Evolutionary conservation across 2,329 filamentous ascomycete species (phyloP).

Genomic region (Phialemoniopsis sp.): DNA sequence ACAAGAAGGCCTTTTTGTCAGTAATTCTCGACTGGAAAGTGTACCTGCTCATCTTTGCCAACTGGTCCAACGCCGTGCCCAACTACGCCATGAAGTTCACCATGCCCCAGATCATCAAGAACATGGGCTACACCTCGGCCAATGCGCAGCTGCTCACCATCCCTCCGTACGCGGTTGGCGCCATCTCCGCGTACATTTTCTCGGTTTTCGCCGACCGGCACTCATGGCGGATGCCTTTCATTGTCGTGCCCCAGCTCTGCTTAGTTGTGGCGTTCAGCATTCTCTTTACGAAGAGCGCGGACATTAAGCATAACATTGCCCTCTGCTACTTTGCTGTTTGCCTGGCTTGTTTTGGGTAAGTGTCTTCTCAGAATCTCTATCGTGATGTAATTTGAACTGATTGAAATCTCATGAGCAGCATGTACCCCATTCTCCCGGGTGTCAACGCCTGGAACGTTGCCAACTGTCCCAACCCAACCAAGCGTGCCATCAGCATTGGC

Average conservation of each 20-base stretch:
- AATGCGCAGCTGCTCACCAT: conserved; percentile 51
- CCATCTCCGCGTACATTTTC: conserved; percentile 22
- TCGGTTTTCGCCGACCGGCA: conserved; percentile 4
- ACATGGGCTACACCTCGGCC: conserved; percentile 35
- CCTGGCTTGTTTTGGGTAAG: too few species aligned
- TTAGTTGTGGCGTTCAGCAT: conserved; percentile 22
- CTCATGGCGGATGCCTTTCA: conserved; percentile 2
- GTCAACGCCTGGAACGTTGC: conserved; percentile 2
- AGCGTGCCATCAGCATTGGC: conserved; percentile 51
- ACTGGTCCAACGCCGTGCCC: conserved; percentile 70
- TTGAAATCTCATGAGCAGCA: too few species aligned
- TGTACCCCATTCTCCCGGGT: conserved; percentile 4
- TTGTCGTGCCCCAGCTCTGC: background rate
- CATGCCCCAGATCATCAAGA: conserved; percentile 71
- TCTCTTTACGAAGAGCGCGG: conserved; percentile 11
- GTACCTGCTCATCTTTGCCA: conserved; percentile 68
- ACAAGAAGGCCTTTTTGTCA: conserved; percentile 21
- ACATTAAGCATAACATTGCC: background rate
- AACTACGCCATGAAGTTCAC: conserved; percentile 77
- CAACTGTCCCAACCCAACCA: conserved; percentile 1
- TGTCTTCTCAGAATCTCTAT: too few species aligned
- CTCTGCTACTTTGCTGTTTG: conserved; percentile 1
- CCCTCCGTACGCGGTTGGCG: conserved; percentile 14
- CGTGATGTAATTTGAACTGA: too few species aligned
- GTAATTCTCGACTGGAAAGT: conserved; percentile 74